Evolutionary conservation across 331 rosid genomes (phyloP).

Genomic region (Rosa hybrid): DNA sequence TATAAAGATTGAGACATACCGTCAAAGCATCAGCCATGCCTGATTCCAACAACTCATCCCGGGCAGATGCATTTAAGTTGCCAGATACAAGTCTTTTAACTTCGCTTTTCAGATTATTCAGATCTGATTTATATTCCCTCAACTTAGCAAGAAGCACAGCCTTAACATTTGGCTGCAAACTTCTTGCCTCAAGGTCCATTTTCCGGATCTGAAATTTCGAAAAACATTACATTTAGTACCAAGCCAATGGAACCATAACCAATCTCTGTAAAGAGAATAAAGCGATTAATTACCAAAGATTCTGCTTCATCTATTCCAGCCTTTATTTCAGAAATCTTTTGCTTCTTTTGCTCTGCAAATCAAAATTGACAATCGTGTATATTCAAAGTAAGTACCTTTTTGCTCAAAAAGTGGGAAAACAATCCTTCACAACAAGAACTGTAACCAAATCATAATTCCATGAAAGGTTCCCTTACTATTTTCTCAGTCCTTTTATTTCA

Average conservation of each 20-base stretch:
- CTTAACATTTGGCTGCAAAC: conserved; percentile 87
- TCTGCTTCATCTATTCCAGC: conserved; percentile 91
- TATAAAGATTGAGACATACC: conserved; percentile 42
- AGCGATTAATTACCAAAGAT: conserved; percentile 58
- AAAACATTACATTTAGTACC: conserved; percentile 23
- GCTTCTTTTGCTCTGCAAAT: conserved; percentile 91
- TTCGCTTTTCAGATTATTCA: conserved; percentile 86
- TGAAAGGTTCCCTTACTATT: background rate
- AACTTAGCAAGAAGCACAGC: conserved; percentile 85
- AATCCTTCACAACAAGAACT: background rate
- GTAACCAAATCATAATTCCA: background rate
- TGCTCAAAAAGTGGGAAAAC: background rate
- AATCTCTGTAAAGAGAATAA: conserved; percentile 17
- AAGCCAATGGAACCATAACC: conserved; percentile 14
- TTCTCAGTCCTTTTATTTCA: background rate
- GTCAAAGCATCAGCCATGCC: conserved; percentile 95
- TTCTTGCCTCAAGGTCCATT: conserved; percentile 98
- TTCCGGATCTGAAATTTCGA: conserved; percentile 65
- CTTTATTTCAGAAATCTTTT: conserved; percentile 73
- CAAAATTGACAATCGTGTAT: background rate
- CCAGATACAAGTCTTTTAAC: conserved; percentile 76
- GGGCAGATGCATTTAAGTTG: conserved; percentile 63
- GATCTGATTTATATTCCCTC: conserved; percentile 94
- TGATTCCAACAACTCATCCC: conserved; percentile 93
- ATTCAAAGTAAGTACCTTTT: background rate